phyloP scores from a whole-genome alignment of 352 stramenopile species.

The Bremia lactucae region DNA sequence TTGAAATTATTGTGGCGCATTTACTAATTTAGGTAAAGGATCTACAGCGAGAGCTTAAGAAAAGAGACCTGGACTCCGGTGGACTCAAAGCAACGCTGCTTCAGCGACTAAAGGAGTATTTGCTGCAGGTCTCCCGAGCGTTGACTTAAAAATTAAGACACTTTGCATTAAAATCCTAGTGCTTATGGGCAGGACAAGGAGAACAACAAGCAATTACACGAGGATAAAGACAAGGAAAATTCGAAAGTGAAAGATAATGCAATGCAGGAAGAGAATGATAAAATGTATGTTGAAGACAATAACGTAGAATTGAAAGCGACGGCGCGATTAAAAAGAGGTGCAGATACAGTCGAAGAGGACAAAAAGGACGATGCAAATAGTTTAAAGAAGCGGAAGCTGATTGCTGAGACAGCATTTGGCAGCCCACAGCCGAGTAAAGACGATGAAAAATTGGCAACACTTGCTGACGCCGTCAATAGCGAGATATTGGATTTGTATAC shows the following conservation, averaged over 20 bases:
- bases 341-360: constrained; percentile 2
- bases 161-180: neutral
- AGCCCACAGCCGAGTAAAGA: constrained; percentile 14
- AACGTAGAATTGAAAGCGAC: neutral
- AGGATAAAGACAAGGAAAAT: too few species aligned
- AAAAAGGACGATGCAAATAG: neutral
- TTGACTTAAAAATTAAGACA: too few species aligned
- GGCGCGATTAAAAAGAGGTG: constrained; percentile 7
- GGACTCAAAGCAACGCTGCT: constrained; percentile 36
- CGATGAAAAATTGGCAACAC: constrained; percentile 4
- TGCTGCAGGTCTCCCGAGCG: constrained; percentile 25
- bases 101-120: constrained; percentile 23
- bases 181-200: neutral
- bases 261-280: neutral
- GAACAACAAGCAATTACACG: neutral
- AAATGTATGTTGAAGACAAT: constrained; percentile 1
- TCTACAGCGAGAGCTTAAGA: constrained; percentile 33
- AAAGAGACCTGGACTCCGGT: constrained; percentile 25
- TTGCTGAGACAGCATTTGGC: neutral
- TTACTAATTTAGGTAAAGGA: constrained; percentile 43
- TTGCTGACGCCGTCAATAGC: constrained; percentile 6
- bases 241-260: neutral
- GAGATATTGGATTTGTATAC: constrained; percentile 5
- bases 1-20: neutral
- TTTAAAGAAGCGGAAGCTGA: constrained; percentile 13